Percentiles rank a stretch among this genome's conserved stretches.
Evolutionary conservation across 192 early-diverging fungal genomes (phyloP).

Genomic region (Dissophora globulifera): DNA sequence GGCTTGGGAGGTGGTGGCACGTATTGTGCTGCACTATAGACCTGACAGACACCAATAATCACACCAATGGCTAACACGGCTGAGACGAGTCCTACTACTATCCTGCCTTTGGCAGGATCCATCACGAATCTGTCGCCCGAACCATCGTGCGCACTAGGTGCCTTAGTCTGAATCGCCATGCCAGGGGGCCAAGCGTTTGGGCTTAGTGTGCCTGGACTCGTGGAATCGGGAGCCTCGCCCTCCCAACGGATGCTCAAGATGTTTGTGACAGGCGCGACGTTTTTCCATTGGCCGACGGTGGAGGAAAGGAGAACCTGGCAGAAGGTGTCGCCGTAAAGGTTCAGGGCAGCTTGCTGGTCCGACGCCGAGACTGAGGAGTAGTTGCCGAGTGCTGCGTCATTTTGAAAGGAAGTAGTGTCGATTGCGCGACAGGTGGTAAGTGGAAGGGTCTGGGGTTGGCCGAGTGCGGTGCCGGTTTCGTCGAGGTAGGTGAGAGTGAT

Average conservation of each 20-base stretch:
- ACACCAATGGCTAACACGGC: constrained; percentile 26
- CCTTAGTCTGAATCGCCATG: constrained; percentile 11
- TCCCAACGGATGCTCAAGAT: constrained; percentile 28
- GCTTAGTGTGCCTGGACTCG: neutral
- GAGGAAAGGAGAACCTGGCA: constrained; percentile 6
- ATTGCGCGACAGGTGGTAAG: neutral
- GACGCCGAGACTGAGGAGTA: constrained; percentile 6
- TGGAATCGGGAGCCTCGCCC: neutral
- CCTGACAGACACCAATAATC: constrained; percentile 27
- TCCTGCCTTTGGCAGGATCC: constrained; percentile 15
- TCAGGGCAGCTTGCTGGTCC: constrained; percentile 18
- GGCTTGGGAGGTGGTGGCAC: neutral
- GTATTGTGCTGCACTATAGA: constrained; percentile 34
- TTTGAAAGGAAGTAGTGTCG: neutral
- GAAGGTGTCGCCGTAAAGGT: neutral
- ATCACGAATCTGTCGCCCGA: neutral
- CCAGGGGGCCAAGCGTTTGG: neutral
- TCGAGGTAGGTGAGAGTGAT: constrained; percentile 18
- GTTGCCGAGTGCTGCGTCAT: neutral
- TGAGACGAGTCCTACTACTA: constrained; percentile 11
- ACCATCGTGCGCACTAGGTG: neutral
- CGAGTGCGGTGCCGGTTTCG: neutral
- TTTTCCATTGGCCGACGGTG: constrained; percentile 8
- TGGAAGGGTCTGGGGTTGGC: constrained; percentile 8
- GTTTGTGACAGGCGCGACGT: neutral